Evolutionary conservation across 495 filamentous ascomycete species (phyloP), one percentile per base, ranked within the genome.

Genomic region (Cercophora samala): DNA sequence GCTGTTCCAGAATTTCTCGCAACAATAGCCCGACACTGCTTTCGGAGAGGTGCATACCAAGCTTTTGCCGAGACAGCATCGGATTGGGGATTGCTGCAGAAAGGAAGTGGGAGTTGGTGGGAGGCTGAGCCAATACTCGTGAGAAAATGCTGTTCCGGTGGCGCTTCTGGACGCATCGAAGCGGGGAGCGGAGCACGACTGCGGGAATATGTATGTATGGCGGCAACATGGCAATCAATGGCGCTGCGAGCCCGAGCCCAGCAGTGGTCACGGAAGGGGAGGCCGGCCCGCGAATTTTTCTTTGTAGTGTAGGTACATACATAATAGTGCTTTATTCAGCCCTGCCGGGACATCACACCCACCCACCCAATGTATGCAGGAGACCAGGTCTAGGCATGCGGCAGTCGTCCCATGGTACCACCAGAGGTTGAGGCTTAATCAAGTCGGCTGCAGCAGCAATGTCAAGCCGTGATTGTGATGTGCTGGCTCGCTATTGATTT

Each of bases 291-390:
- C 9, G 54, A 21, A 54, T 54, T 54, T 54, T 54, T 54, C 15
- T 54, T 54, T 54, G 6, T 54, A 8, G 17, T 54, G 0, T 54
- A n/a, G n/a, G n/a, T n/a, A n/a, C n/a, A n/a, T n/a, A n/a, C n/a
- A n/a, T n/a, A n/a, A n/a, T n/a, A n/a, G n/a, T n/a, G n/a, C n/a
- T n/a, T n/a, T 21, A 3, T 46, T 62, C 60, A 62, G 60, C 60
- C 60, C 60, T 62, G 60, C 60, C 60, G 60, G n/a, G 26, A 21
- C 54, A 24, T 21, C 19, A 21, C 19, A 56, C 19, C 54, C 22
- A 24, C 19, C 19, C 54, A 24, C 22, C 26, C 9, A 18, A 29
- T 60, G 58, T 24, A 29, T 60, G 58, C 26, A 23, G 23, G 22
- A 56, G 54, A 56, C n/a, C n/a, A 56, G 54, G 19, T 56, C 22